A percentile compares a stretch with the other conserved stretches of the same genome.
phyloP scores from a whole-genome alignment of 352 stramenopile species.

The Blastocystis sp. region DNA sequence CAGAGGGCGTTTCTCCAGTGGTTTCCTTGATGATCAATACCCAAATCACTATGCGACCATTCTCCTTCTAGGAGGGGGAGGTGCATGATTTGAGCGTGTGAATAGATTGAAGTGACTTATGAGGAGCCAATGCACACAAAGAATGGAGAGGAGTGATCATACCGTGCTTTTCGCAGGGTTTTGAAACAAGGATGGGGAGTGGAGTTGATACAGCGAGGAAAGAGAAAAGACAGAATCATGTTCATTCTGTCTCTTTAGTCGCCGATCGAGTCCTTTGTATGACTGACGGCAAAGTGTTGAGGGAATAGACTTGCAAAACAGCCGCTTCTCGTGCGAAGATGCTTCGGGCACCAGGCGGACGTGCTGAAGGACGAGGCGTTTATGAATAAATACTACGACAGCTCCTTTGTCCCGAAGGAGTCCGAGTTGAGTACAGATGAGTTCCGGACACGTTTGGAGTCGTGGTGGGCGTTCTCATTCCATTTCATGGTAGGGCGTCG shows the following conservation, averaged over 20 bases:
- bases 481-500: conserved; percentile 19
- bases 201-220: background rate
- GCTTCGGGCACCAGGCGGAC: conserved; percentile 1
- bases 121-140: background rate
- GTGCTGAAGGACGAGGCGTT: conserved; percentile 37
- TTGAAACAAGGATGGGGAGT: background rate
- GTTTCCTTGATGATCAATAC: conserved; percentile 5
- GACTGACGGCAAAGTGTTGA: background rate
- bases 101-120: background rate
- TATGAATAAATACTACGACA: conserved; percentile 53
- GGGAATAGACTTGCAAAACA: background rate
- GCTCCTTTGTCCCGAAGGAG: conserved; percentile 17
- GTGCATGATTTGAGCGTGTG: background rate
- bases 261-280: background rate
- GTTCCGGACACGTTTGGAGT: conserved; percentile 34
- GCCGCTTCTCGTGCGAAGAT: background rate
- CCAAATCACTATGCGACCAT: background rate
- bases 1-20: background rate
- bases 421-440: conserved; percentile 17
- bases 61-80: background rate
- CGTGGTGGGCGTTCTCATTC: background rate
- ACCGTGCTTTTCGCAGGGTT: background rate
- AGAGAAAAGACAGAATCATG: background rate
- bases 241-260: background rate
- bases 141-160: background rate